These are phyloP conservation scores for Actinidia polygama DNA, from an alignment of 179 eudicot species.

Conservation along the genomic window DNA sequence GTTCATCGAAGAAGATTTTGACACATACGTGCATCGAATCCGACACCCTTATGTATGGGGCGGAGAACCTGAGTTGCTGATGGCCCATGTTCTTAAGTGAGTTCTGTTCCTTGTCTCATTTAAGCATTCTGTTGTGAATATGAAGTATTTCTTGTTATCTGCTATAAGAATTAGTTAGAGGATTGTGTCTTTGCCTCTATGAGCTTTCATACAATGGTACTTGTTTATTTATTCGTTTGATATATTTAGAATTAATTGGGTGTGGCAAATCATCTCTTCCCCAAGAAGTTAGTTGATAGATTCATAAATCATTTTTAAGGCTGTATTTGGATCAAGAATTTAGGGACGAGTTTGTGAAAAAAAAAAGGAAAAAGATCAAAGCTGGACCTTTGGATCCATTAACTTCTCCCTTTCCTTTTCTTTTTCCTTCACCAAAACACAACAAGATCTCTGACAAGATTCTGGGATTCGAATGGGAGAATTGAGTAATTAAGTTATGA, in stretches of 20 bases:
- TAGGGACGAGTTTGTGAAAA: no score
- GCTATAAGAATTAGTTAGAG: no score
- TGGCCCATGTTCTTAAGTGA: neutral
- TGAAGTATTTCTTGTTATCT: neutral
- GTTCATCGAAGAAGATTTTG: constrained; percentile 81
- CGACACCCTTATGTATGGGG: constrained; percentile 75
- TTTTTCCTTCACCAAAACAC: no score
- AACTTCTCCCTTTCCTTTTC: no score
- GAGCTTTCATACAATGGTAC: neutral
- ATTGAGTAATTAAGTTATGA: no score
- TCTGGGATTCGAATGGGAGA: no score
- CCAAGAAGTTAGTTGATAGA: neutral
- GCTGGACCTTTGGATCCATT: no score
- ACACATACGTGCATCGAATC: constrained; percentile 63
- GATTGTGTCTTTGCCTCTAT: neutral
- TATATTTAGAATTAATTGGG: neutral
- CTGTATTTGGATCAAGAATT: neutral
- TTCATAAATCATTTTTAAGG: neutral
- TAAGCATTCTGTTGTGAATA: neutral
- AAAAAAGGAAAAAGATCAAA: no score
- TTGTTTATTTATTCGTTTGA: neutral
- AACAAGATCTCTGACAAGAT: neutral
- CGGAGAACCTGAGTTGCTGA: constrained; percentile 77
- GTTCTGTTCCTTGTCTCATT: no score
- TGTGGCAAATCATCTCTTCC: neutral